Evolutionary conservation across 371 early-diverging fungal species (phyloP).

Genomic region (Conidiobolus incongruus): DNA sequence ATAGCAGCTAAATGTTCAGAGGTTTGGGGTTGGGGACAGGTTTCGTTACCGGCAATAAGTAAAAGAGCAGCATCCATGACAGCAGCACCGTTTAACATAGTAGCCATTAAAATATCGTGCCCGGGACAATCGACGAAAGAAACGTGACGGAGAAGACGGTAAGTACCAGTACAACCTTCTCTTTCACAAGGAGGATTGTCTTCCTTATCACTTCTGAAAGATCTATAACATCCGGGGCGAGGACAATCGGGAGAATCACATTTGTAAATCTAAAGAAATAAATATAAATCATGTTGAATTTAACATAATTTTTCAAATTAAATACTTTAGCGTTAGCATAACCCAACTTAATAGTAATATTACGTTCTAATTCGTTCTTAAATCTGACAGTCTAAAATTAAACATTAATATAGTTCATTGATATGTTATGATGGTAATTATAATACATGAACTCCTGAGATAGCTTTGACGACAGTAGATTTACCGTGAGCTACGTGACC

Average conservation of each 20-base stretch:
- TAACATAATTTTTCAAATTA: conserved; percentile 6
- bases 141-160: conserved; percentile 56
- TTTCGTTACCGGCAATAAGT: conserved; percentile 98
- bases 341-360: conserved; percentile 99
- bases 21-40: conserved; percentile 99
- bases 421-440: neutral
- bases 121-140: conserved; percentile 99
- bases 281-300: neutral
- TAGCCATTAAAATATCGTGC: conserved; percentile 99
- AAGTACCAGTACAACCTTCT: conserved; percentile 61
- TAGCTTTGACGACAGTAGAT: conserved; percentile 98
- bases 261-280: conserved; percentile 57
- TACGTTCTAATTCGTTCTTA: conserved; percentile 98
- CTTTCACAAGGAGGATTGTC: conserved; percentile 83
- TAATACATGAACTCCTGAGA: conserved; percentile 87
- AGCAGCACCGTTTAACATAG: conserved; percentile 99
- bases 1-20: conserved; percentile 99
- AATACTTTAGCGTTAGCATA: conserved; percentile 99
- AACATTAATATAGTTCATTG: neutral
- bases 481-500: conserved; percentile 99
- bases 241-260: conserved; percentile 84
- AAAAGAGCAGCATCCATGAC: conserved; percentile 99
- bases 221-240: conserved; percentile 88
- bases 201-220: conserved; percentile 65
- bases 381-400: conserved; percentile 81